Evolutionary conservation across 2,329 filamentous ascomycete species (phyloP), one percentile per base, ranked within the genome.

Genomic region (Cercospora canescens): DNA sequence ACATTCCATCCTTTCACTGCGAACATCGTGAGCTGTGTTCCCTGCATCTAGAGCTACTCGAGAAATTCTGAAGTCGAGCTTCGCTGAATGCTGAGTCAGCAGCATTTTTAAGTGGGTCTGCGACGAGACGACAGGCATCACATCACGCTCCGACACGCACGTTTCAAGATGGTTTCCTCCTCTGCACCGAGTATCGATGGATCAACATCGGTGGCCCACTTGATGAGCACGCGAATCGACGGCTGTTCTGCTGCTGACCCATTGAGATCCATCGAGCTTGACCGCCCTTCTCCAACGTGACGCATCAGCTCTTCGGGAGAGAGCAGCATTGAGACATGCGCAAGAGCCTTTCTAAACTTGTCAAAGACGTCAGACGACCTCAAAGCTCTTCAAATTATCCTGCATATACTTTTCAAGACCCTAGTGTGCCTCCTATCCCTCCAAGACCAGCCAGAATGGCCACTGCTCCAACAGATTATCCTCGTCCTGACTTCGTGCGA

Each of bases 1-100:
- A 97, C 85, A 41, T 92, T 92, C 94, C 94, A 97, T 72, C 95
- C 95, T 75, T 92, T 91, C 32, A 98, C 94, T 9, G 93, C 90
- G 79, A 98, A 98, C 94, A 98, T 94, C n/a, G 60, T 50, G 26
- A 26, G 60, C n/a, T 41, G 4, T 16, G 24, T 16, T 41, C 7
- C 32, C 9, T 26, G 21, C 26, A 28, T 41, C 26, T 14, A 11
- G 54, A 54, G 56, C 37, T 57, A 11, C 8, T 63, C 60, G 56
- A 56, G 56, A 64, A 63, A 65, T 63, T 68, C 58, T 60, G 37
- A 48, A 45, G 16, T 35, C 16, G 52, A 56, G 52, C 52, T 56
- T 35, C 28, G 32, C 8, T 18, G 12, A 32, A 52, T 32, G 24
- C 28, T 61, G 59, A 32, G 26, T 52, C 39, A 61, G 59, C 41